Base-by-base conservation (phyloP, 106 monocot species). In the Dendrobium catenatum region DNA sequence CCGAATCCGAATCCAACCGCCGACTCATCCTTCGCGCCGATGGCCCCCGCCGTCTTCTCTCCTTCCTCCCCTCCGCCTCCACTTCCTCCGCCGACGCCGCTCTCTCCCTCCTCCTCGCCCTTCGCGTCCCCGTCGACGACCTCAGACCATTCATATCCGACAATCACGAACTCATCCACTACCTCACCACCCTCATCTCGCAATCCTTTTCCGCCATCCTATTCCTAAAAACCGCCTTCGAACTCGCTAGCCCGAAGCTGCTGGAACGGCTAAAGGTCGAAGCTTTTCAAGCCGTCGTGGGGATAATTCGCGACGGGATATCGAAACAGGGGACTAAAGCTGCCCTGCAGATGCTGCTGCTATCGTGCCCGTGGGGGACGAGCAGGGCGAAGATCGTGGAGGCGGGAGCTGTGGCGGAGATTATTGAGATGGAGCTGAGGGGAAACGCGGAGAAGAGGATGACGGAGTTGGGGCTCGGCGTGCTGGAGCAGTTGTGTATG, bases 1-100 rank as follows among this genome's bases (percentile, higher is more conserved):
- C 83, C 67, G 86, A 87, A n/a, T 83, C 64, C 73, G 87, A 91
- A 72, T 72, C 83, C 76, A 89, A 87, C 81, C 83, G 88, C 20
- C 83, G 87, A 3, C 83, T 68, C 42, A 70, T 88, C 42, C 6
- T 83, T 7, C 78, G 85, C 8, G 81, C 83, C 1, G 87, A 56
- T 5, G 87, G 61, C 11, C 11, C 83, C 44, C 42, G 27, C 3
- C 19, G 79, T 16, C 31, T 90, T 42, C 18, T 85, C 55, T 22
- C 66, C 6, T 81, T 64, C 43, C 8, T 51, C 66, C 66, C 7
- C 74, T 26, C 9, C 37, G 67, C 73, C 19, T 78, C 41, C 1
- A 16, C 7, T 15, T 75, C 82, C 18, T 44, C 42, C 0, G 74
- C 68, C 3, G 78, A 81, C 15, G 67, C 79, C 13, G 82, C 82